Conservation (phyloP, 352 stramenopile species). For the Phytophthora litchii region DNA sequence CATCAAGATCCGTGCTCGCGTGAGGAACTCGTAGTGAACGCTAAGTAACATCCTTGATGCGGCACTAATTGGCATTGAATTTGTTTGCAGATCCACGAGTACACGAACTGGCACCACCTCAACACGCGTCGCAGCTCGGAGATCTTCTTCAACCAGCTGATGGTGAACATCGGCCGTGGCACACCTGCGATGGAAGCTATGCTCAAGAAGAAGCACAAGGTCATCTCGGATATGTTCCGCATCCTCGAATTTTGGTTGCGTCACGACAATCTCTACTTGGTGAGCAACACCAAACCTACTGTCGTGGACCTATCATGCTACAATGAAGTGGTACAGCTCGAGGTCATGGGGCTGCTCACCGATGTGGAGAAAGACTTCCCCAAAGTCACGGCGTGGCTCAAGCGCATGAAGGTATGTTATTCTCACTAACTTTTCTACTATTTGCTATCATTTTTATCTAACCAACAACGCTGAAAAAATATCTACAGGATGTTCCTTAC, state of each 20-base stretch:
- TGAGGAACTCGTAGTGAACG: conserved; percentile 24
- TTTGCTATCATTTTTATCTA: conserved; percentile 1
- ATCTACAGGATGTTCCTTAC: conserved; percentile 51
- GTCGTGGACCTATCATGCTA: conserved; percentile 79
- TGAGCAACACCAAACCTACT: conserved; percentile 61
- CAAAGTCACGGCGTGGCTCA: conserved; percentile 57
- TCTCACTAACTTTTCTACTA: conserved; percentile 1
- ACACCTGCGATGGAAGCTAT: conserved; percentile 50
- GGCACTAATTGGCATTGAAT: background rate
- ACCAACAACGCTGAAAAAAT: background rate
- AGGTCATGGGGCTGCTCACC: conserved; percentile 65
- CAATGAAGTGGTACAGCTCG: conserved; percentile 76
- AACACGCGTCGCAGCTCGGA: conserved; percentile 66
- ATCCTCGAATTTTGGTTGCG: conserved; percentile 80
- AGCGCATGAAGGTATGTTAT: conserved; percentile 71
- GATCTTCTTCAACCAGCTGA: conserved; percentile 70
- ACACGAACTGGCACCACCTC: conserved; percentile 82
- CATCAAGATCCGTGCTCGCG: conserved; percentile 62
- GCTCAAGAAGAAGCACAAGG: conserved; percentile 59
- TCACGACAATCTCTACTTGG: conserved; percentile 61
- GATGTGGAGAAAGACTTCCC: conserved; percentile 59
- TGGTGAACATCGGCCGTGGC: conserved; percentile 57
- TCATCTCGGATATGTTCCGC: conserved; percentile 57
- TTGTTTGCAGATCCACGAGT: conserved; percentile 67
- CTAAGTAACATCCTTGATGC: background rate